phyloP scores from a whole-genome alignment of 176 grass and related monocot species.

The Otatea glauca region DNA sequence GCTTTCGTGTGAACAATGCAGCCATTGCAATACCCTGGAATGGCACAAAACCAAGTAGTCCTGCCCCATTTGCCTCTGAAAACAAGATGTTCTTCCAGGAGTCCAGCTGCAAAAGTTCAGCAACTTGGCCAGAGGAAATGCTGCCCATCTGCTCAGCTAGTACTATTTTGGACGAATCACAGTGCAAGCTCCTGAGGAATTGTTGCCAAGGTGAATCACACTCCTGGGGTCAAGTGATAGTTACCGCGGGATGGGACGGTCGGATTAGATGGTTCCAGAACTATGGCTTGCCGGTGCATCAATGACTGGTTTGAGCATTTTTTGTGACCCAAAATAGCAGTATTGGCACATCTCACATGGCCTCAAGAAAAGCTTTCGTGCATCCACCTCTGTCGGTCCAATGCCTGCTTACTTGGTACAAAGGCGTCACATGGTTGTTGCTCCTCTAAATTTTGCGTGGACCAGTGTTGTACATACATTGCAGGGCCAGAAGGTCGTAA shows the following conservation, averaged over 20 bases:
- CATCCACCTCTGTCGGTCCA: conserved; percentile 54
- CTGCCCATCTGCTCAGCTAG: conserved; percentile 48
- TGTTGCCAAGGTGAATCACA: conserved; percentile 56
- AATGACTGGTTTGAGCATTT: conserved; percentile 45
- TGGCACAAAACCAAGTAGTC: conserved; percentile 41
- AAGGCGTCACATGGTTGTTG: conserved; percentile 72
- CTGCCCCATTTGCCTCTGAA: conserved; percentile 34
- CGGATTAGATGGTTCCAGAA: conserved; percentile 46
- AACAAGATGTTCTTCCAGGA: conserved; percentile 59
- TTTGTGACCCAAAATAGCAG: conserved; percentile 31
- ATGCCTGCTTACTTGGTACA: conserved; percentile 52
- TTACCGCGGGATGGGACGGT: conserved; percentile 84
- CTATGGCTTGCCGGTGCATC: conserved; percentile 50
- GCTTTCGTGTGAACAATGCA: conserved; percentile 60
- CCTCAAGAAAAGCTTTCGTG: conserved; percentile 34
- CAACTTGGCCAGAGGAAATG: conserved; percentile 89
- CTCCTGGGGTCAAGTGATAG: conserved; percentile 81
- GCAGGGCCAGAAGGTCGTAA: conserved; percentile 54
- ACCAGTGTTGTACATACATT: conserved; percentile 52
- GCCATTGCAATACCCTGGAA: conserved; percentile 79
- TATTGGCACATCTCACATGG: conserved; percentile 46
- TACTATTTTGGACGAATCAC: conserved; percentile 51
- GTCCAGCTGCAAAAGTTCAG: conserved; percentile 56
- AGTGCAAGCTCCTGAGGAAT: conserved; percentile 66
- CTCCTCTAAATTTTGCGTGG: conserved; percentile 54